These are phyloP conservation scores for Teunomyces pallodes DNA, from an alignment of 805 yeast genomes.

Conservation along the genomic window DNA sequence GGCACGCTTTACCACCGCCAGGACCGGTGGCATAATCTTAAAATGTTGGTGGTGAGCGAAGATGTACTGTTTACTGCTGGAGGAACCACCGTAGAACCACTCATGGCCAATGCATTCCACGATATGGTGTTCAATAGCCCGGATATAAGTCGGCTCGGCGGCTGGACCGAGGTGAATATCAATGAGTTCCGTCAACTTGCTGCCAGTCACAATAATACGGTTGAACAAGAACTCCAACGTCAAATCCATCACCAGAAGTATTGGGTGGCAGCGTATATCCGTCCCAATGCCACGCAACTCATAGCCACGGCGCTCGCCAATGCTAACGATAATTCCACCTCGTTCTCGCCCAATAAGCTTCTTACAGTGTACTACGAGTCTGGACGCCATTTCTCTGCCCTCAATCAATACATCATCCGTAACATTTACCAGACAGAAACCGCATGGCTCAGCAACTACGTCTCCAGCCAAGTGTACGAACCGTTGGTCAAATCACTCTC, in stretches of 20 bases:
- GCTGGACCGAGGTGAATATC: conserved; percentile 15
- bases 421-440: conserved; percentile 16
- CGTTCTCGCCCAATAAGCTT: conserved; percentile 14
- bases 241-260: conserved; percentile 26
- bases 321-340: conserved; percentile 5
- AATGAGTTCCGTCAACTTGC: conserved; percentile 15
- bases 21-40: conserved; percentile 28
- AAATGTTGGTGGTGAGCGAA: conserved; percentile 36
- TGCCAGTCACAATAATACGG: conserved; percentile 14
- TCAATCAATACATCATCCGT: conserved; percentile 33
- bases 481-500: conserved; percentile 14
- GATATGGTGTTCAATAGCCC: conserved; percentile 14
- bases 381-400: conserved; percentile 30
- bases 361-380: conserved; percentile 23
- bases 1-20: conserved; percentile 34
- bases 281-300: conserved; percentile 23
- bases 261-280: conserved; percentile 30
- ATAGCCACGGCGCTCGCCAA: conserved; percentile 10
- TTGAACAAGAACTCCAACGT: conserved; percentile 16
- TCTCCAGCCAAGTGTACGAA: conserved; percentile 16
- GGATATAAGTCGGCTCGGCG: conserved; percentile 13
- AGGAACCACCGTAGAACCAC: conserved; percentile 16
- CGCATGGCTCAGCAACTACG: conserved; percentile 22
- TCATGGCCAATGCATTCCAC: conserved; percentile 17
- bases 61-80: conserved; percentile 18